Percentiles rank a stretch among this genome's conserved stretches.
phyloP scores from a whole-genome alignment of 2,329 filamentous ascomycete species.

The Pyricularia pennisetigena region DNA sequence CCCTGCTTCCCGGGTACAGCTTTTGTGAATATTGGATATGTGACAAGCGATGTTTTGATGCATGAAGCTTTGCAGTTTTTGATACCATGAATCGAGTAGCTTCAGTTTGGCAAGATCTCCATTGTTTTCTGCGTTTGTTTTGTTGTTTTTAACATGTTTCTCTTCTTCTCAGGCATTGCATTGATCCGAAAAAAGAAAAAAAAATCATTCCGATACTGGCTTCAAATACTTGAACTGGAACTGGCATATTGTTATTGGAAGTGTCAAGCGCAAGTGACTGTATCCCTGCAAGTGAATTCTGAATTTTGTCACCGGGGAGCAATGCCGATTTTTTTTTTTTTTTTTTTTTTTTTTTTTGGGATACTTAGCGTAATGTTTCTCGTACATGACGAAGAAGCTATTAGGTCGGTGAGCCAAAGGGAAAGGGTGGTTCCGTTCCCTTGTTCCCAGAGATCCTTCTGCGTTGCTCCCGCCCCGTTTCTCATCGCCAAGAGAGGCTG shows the following conservation, averaged over 20 bases:
- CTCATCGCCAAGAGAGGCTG: background rate
- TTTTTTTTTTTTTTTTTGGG: background rate
- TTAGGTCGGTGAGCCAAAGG: background rate
- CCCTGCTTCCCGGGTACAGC: constrained; percentile 17
- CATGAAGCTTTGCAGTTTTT: background rate
- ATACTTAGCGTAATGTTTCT: background rate
- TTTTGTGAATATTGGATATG: background rate
- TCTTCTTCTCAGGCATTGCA: background rate
- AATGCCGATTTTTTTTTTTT: background rate
- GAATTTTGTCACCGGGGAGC: background rate
- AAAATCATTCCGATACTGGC: background rate
- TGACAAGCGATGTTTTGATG: background rate
- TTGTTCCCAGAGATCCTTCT: background rate
- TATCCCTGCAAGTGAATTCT: background rate
- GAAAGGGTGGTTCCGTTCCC: background rate
- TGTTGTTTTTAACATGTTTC: background rate
- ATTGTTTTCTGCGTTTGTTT: constrained; percentile 6
- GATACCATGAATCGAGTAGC: background rate
- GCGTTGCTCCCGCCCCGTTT: background rate
- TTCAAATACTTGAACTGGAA: background rate
- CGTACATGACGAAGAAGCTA: background rate
- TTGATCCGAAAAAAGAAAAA: background rate
- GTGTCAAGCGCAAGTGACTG: background rate
- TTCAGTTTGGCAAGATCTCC: background rate
- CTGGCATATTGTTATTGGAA: background rate